Conservation (phyloP, 768 basidiomycete species). For the Collybia sordida region DNA sequence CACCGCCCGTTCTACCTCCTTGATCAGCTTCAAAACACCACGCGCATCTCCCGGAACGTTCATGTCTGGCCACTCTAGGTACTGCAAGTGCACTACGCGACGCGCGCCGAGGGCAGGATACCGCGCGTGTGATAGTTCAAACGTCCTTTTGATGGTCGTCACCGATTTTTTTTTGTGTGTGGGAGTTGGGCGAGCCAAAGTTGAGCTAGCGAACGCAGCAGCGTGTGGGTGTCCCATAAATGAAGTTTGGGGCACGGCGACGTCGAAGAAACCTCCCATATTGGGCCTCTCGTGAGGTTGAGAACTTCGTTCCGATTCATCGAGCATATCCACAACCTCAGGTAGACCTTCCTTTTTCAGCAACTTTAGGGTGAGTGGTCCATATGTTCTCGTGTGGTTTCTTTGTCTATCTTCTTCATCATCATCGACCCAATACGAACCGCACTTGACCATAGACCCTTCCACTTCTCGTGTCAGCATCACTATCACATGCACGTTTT, state of each 20-base stretch:
- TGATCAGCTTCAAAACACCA: slow-evolving; percentile 72
- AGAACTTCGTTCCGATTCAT: neutral
- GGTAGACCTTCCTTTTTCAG: slow-evolving; percentile 31
- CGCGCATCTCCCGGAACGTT: slow-evolving; percentile 87
- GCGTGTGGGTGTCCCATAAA: neutral
- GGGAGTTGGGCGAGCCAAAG: neutral
- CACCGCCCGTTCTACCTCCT: slow-evolving; percentile 57
- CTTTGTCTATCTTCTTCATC: slow-evolving; percentile 14
- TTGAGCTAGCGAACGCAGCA: neutral
- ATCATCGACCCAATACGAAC: slow-evolving; percentile 76
- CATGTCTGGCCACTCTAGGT: slow-evolving; percentile 95
- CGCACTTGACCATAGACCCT: slow-evolving; percentile 86
- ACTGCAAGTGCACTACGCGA: slow-evolving; percentile 85
- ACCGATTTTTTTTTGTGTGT: slow-evolving; percentile 1
- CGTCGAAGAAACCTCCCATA: neutral
- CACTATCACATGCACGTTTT: slow-evolving; percentile 91
- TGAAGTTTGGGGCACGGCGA: neutral
- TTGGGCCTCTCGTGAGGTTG: neutral
- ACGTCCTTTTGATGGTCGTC: slow-evolving; percentile 55
- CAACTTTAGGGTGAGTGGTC: slow-evolving; percentile 62
- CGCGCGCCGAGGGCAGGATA: slow-evolving; percentile 62
- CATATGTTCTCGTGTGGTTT: slow-evolving; percentile 42
- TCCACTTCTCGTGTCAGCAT: slow-evolving; percentile 96
- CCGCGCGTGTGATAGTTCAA: slow-evolving; percentile 63
- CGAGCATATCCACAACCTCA: slow-evolving; percentile 13